Percentiles rank a stretch among this genome's conserved stretches.
phyloP scores from a whole-genome alignment of 371 early-diverging fungal species.

The Mortierella polycephala region DNA sequence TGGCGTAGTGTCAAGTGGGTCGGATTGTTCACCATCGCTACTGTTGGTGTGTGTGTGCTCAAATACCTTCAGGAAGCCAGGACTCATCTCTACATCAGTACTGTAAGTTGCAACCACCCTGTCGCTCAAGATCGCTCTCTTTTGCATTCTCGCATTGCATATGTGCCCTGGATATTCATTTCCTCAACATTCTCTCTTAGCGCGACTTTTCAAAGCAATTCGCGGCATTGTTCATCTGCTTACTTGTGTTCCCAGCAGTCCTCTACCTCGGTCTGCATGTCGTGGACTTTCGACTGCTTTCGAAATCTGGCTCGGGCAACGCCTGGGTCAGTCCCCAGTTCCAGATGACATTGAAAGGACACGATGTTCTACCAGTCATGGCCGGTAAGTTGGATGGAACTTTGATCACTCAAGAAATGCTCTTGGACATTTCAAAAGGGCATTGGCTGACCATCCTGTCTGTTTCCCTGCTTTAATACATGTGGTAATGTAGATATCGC shows the following conservation, averaged over 20 bases:
- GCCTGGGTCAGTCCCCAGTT: slow-evolving; percentile 81
- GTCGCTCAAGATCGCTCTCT: not conserved
- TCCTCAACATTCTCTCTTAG: slow-evolving; percentile 3
- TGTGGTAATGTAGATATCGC: not conserved
- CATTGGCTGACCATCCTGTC: not conserved
- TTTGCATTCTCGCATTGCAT: not conserved
- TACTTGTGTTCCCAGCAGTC: slow-evolving; percentile 81
- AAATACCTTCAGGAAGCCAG: slow-evolving; percentile 43
- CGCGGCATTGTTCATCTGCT: slow-evolving; percentile 66
- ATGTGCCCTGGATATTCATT: not conserved
- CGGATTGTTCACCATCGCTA: slow-evolving; percentile 92
- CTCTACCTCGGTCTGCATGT: slow-evolving; percentile 84
- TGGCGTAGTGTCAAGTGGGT: slow-evolving; percentile 98
- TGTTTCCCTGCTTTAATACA: not conserved
- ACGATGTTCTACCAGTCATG: slow-evolving; percentile 14
- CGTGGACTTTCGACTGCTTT: slow-evolving; percentile 80
- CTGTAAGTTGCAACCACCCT: slow-evolving; percentile 12
- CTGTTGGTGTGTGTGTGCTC: slow-evolving; percentile 77
- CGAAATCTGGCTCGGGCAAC: slow-evolving; percentile 81
- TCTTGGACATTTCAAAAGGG: too few species aligned
- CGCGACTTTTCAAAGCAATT: slow-evolving; percentile 59
- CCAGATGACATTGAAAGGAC: slow-evolving; percentile 63
- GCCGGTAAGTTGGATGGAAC: not conserved
- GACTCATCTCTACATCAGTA: slow-evolving; percentile 33
- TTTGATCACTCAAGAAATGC: too few species aligned